These are phyloP conservation scores for Metarhizium brunneum DNA, from an alignment of 2,329 filamentous ascomycete genomes.

Conservation along the genomic window DNA sequence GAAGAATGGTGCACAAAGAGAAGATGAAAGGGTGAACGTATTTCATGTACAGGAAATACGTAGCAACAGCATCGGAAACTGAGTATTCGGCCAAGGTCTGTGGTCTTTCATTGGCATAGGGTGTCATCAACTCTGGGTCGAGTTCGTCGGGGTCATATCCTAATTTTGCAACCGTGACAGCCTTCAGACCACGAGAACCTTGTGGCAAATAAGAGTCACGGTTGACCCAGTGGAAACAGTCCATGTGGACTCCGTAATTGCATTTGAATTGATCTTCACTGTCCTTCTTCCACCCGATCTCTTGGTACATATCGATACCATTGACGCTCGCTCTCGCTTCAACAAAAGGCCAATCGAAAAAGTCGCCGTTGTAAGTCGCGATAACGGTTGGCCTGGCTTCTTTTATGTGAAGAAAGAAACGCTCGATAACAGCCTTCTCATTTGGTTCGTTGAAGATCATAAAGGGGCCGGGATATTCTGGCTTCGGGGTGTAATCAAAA, in stretches of 20 bases:
- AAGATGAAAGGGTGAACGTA: constrained; percentile 99
- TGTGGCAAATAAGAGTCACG: constrained; percentile 97
- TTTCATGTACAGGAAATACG: constrained; percentile 99
- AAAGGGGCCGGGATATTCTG: constrained; percentile 90
- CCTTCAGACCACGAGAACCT: constrained; percentile 92
- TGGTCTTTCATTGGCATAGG: constrained; percentile 78
- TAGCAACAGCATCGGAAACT: constrained; percentile 96
- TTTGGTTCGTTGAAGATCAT: constrained; percentile 98
- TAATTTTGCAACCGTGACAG: constrained; percentile 93
- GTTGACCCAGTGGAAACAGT: constrained; percentile 98
- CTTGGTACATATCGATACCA: constrained; percentile 98
- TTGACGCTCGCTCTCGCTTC: constrained; percentile 87
- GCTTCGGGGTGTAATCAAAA: constrained; percentile 96
- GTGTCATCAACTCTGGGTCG: constrained; percentile 95
- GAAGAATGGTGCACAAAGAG: constrained; percentile 93
- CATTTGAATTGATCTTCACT: constrained; percentile 94
- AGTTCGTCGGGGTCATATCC: constrained; percentile 98
- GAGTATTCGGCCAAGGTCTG: constrained; percentile 97
- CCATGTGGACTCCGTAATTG: constrained; percentile 95
- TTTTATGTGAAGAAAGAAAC: constrained; percentile 94
- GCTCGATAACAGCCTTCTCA: constrained; percentile 77
- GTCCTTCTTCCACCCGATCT: constrained; percentile 95
- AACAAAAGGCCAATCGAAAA: constrained; percentile 99
- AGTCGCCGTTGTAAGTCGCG: constrained; percentile 99
- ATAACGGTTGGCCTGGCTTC: constrained; percentile 92